These are phyloP conservation scores for Boletellus dicymbophilus DNA, from an alignment of 1,284 basidiomycete species.

Conservation along the genomic window DNA sequence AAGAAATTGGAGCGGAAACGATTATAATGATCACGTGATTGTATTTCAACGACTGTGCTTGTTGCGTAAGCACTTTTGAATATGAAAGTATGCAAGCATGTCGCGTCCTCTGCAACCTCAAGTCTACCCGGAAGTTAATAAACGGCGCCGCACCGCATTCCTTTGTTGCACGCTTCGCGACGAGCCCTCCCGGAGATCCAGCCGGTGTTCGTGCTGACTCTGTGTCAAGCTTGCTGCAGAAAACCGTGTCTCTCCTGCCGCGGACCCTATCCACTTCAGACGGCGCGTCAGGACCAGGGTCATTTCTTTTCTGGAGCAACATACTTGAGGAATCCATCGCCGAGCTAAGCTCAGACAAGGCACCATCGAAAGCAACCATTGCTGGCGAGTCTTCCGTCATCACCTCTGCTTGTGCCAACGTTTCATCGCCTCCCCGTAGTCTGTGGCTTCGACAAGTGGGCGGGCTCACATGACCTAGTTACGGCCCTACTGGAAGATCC, in stretches of 20 bases:
- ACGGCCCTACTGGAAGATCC: slow-evolving; percentile 70
- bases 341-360: slow-evolving; percentile 28
- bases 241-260: slow-evolving; percentile 41
- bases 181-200: not conserved
- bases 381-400: slow-evolving; percentile 41
- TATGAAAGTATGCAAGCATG: slow-evolving; percentile 32
- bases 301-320: slow-evolving; percentile 41
- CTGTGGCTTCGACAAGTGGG: slow-evolving; percentile 52
- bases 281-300: slow-evolving; percentile 13
- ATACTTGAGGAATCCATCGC: slow-evolving; percentile 38
- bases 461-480: slow-evolving; percentile 56
- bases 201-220: not conserved
- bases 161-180: not conserved
- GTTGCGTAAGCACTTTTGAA: slow-evolving; percentile 26
- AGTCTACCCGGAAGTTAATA: slow-evolving; percentile 2
- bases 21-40: slow-evolving; percentile 25
- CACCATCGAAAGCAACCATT: slow-evolving; percentile 39
- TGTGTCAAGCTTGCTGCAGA: slow-evolving; percentile 40
- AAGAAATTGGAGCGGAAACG: slow-evolving; percentile 24
- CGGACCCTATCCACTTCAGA: slow-evolving; percentile 33
- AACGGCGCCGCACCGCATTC: not conserved
- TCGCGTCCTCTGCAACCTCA: slow-evolving; percentile 22
- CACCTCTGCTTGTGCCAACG: slow-evolving; percentile 7
- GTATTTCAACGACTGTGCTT: slow-evolving; percentile 1
- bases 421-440: slow-evolving; percentile 38